These are phyloP conservation scores for Zygosaccharomyces bisporus DNA, from an alignment of 805 yeast species.

Conservation along the genomic window DNA sequence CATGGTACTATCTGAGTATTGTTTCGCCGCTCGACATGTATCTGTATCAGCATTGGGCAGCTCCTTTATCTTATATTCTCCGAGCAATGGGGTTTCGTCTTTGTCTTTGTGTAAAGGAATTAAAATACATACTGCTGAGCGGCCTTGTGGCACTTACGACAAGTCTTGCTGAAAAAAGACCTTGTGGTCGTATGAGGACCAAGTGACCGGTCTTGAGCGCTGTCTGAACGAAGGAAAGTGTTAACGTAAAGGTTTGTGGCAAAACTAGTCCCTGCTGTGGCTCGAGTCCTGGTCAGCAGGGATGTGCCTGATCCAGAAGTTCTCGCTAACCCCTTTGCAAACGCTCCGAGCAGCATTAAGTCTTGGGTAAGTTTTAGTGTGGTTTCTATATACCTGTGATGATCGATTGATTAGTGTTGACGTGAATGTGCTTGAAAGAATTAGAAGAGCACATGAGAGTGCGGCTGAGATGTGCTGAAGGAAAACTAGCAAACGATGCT, in stretches of 20 bases:
- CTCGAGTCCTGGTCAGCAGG: neutral
- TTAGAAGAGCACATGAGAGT: neutral
- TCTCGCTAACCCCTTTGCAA: neutral
- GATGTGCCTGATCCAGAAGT: neutral
- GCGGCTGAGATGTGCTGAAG: neutral
- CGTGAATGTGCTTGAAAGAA: neutral
- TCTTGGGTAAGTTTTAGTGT: too few species aligned
- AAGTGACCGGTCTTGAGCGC: neutral
- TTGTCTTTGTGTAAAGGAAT: neutral
- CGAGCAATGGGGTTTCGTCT: neutral
- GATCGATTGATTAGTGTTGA: neutral
- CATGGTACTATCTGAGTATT: too few species aligned
- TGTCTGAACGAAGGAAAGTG: neutral
- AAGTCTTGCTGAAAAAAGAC: slow-evolving; percentile 15
- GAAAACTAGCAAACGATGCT: too few species aligned
- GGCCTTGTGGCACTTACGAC: slow-evolving; percentile 17
- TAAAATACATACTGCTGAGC: slow-evolving; percentile 5
- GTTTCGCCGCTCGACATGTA: too few species aligned
- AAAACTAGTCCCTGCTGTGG: neutral
- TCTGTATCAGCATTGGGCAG: too few species aligned
- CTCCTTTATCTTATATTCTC: neutral
- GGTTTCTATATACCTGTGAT: too few species aligned
- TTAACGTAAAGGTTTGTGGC: neutral
- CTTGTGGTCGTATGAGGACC: slow-evolving; percentile 3
- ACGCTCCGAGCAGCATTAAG: slow-evolving; percentile 1